Base-by-base conservation (phyloP, 176 grass and related monocot species). In the Oryza rufipogon region DNA sequence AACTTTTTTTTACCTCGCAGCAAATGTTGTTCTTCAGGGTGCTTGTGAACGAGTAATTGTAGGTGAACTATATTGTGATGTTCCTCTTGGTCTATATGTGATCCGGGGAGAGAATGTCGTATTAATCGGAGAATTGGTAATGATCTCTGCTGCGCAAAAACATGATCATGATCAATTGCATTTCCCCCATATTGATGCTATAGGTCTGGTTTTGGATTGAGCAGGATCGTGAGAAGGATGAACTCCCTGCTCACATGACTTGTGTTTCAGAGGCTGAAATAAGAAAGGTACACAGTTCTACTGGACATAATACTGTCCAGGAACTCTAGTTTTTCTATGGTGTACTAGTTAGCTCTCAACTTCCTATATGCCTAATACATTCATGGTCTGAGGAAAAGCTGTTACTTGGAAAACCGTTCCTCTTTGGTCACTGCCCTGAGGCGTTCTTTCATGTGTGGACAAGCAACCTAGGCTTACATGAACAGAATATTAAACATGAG, bases 61-160 rank as follows among this genome's bases (percentile, higher is more conserved):
- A 68, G 96, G 96, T 38, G 93, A 98, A 81, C 61, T 94, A 23
- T 95, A 95, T 81, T 95, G 86, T 81, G 93, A 98, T 89, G 92
- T 95, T 61, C 96, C 96, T 77, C 88, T 95, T 75, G 96, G 96
- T 78, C 83, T 95, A 20, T 98, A 98, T 32, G 97, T 99, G 64
- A 99, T 99, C 45, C 91, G 97, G 8, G 97, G 97, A 80, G 97
- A 99, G 77, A 98, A 98, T 72, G 96, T 98, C 73, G 93, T 98
- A 70, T 93, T 98, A 74, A 98, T 98, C 20, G 93, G 96, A 87
- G 96, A 98, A 95, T 80, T 95, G 96, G 96, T 98, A 93, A 86
- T 76, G 48, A 80, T 66, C 52, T 49, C 68, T 85, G 67, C 56
- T 87, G 63, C 70, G 63, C 30, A 66, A 70, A 38, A 66, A 85